phyloP scores from a whole-genome alignment of 2,329 filamentous ascomycete genomes.

The Colletotrichum musae region DNA sequence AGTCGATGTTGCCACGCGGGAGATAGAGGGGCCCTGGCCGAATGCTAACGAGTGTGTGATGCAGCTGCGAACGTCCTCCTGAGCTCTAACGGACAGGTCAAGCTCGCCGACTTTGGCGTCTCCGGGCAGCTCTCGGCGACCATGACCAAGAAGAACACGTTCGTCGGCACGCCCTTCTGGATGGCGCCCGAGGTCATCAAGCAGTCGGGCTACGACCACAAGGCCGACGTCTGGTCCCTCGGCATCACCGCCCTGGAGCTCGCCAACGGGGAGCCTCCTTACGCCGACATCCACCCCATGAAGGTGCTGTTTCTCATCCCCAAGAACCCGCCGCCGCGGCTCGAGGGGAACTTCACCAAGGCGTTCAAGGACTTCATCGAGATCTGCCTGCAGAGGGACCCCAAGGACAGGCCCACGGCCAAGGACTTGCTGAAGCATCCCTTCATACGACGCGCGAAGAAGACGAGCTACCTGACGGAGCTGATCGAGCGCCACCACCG shows the following conservation, averaged over 20 bases:
- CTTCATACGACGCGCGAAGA: slow-evolving; percentile 92
- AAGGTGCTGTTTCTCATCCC: slow-evolving; percentile 97
- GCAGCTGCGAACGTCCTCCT: slow-evolving; percentile 93
- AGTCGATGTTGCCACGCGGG: background rate
- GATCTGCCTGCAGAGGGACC: slow-evolving; percentile 88
- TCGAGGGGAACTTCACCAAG: slow-evolving; percentile 86
- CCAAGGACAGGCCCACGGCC: slow-evolving; percentile 88
- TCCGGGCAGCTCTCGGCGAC: slow-evolving; percentile 96
- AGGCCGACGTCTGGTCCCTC: slow-evolving; percentile 97
- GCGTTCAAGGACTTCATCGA: slow-evolving; percentile 89
- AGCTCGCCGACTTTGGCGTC: slow-evolving; percentile 96
- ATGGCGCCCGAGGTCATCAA: slow-evolving; percentile 99
- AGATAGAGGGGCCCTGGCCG: background rate
- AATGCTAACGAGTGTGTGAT: background rate
- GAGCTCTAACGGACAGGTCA: slow-evolving; percentile 92
- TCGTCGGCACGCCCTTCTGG: slow-evolving; percentile 98
- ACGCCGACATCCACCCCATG: slow-evolving; percentile 98
- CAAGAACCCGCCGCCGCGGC: slow-evolving; percentile 88
- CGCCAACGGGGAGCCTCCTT: slow-evolving; percentile 92
- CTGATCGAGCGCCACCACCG: slow-evolving; percentile 91
- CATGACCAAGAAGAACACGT: slow-evolving; percentile 99
- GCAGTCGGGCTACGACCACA: slow-evolving; percentile 97
- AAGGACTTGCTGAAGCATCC: slow-evolving; percentile 90
- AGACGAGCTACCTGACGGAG: slow-evolving; percentile 96
- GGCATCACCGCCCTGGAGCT: slow-evolving; percentile 95